Percentiles rank a stretch among this genome's conserved stretches.
phyloP scores from a whole-genome alignment of 2,329 filamentous ascomycete species.

The Penicillium carneum region DNA sequence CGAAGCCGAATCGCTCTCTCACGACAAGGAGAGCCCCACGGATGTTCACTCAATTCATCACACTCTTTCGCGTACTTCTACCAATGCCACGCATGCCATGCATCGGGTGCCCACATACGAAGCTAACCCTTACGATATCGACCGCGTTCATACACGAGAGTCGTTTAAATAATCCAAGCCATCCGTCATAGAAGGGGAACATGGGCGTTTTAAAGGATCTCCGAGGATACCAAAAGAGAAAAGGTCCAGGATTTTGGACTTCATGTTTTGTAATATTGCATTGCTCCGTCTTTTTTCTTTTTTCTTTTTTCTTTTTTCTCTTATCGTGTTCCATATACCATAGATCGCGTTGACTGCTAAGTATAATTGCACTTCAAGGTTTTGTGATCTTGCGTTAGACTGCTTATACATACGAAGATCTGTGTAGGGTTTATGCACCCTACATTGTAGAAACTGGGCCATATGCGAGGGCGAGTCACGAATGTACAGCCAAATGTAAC shows the following conservation, averaged over 20 bases:
- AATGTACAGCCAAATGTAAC: background rate
- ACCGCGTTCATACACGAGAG: constrained; percentile 31
- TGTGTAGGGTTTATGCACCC: background rate
- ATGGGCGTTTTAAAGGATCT: constrained; percentile 6
- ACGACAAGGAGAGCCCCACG: constrained; percentile 25
- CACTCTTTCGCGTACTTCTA: constrained; percentile 21
- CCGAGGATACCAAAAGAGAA: background rate
- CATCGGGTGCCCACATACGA: constrained; percentile 32
- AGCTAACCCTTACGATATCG: constrained; percentile 31
- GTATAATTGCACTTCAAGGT: constrained; percentile 8
- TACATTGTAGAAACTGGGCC: background rate
- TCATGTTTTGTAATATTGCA: background rate
- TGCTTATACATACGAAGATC: background rate
- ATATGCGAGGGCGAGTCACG: background rate
- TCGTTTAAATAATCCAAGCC: constrained; percentile 27
- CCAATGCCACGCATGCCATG: constrained; percentile 14
- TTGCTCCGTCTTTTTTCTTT: background rate
- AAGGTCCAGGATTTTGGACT: background rate
- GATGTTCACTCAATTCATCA: constrained; percentile 26
- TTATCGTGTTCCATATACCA: background rate
- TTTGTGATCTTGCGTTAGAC: background rate
- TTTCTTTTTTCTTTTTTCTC: background rate
- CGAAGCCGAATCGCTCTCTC: background rate
- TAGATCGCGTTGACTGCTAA: constrained; percentile 14
- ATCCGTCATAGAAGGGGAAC: background rate